Evolutionary conservation across 2,329 filamentous ascomycete genomes (phyloP).

Genomic region (Monilinia laxa): DNA sequence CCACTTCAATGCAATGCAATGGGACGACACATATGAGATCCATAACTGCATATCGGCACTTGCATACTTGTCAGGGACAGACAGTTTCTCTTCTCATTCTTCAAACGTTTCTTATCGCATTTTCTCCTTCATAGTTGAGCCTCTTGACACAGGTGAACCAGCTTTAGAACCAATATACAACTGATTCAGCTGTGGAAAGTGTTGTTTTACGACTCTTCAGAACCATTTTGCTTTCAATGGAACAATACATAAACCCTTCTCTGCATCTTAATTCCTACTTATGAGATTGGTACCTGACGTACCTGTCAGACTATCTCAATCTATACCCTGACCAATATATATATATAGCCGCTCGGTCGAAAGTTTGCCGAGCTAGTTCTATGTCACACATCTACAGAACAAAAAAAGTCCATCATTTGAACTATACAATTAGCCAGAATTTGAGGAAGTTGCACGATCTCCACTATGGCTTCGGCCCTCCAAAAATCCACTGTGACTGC

Average conservation of each 20-base stretch:
- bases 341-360: constrained; percentile 13
- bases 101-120: background rate
- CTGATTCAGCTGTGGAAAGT: background rate
- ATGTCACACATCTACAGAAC: constrained; percentile 1
- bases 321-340: background rate
- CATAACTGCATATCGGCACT: background rate
- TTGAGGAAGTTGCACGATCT: background rate
- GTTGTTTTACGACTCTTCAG: background rate
- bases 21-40: background rate
- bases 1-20: background rate
- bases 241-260: background rate
- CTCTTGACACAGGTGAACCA: background rate
- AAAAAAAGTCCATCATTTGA: background rate
- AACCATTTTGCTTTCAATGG: background rate
- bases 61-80: background rate
- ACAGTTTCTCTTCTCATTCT: background rate
- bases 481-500: constrained; percentile 10
- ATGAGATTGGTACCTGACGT: background rate
- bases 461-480: background rate
- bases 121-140: background rate
- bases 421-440: constrained; percentile 19
- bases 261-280: background rate
- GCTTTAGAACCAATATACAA: background rate
- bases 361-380: constrained; percentile 17
- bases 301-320: background rate